Conservation (phyloP, 805 yeast species). For the Isabelozyma pseudorhagii region DNA sequence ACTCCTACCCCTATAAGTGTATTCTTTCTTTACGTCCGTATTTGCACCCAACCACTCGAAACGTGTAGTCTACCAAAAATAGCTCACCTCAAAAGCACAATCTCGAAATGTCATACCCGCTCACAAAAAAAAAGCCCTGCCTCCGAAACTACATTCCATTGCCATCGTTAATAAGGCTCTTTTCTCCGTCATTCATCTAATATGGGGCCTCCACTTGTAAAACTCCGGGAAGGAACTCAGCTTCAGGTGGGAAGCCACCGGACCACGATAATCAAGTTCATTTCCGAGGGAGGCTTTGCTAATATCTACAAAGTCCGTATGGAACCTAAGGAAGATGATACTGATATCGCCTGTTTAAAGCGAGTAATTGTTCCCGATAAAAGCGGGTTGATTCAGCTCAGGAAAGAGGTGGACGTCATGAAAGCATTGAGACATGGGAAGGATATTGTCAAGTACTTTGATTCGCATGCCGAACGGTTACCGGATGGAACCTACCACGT, state of each 20-base stretch:
- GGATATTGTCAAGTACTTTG: slow-evolving; percentile 66
- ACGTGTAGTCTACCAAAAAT: background rate
- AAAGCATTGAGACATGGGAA: slow-evolving; percentile 53
- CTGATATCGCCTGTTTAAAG: slow-evolving; percentile 64
- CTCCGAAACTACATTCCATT: background rate
- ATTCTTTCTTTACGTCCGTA: background rate
- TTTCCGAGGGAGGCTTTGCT: slow-evolving; percentile 70
- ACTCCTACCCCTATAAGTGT: too few relatives aligned
- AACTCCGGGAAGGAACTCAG: slow-evolving; percentile 35
- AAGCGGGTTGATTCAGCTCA: slow-evolving; percentile 57
- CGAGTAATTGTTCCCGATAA: slow-evolving; percentile 73
- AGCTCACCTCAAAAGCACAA: too few relatives aligned
- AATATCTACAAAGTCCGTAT: slow-evolving; percentile 68
- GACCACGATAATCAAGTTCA: slow-evolving; percentile 31
- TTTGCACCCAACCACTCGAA: background rate
- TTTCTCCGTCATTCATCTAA: too few relatives aligned
- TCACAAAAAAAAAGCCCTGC: background rate
- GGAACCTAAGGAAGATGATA: slow-evolving; percentile 41
- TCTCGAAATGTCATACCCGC: background rate
- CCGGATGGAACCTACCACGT: slow-evolving; percentile 69
- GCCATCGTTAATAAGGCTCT: too few relatives aligned
- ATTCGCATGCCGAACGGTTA: slow-evolving; percentile 69
- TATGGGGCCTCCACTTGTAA: slow-evolving; percentile 11
- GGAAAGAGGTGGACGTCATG: slow-evolving; percentile 82
- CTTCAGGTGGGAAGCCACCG: slow-evolving; percentile 41